Evolutionary conservation across 129 eudicot species (phyloP).

Genomic region (Chrysanthemum seticuspe): DNA sequence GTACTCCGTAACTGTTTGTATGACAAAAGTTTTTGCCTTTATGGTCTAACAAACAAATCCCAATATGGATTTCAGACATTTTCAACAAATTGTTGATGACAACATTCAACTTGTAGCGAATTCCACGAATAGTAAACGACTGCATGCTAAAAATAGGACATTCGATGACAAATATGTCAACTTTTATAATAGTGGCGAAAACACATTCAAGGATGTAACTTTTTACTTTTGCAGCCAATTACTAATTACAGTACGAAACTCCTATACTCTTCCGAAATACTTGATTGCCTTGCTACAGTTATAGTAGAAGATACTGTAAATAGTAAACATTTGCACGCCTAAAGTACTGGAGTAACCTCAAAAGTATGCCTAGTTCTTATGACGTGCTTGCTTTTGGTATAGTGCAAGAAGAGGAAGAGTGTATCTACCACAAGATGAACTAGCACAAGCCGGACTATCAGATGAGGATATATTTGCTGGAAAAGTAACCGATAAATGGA

Average conservation of each 20-base stretch:
- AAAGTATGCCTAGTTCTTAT: conserved; percentile 10
- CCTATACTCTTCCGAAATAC: neutral
- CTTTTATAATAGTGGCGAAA: neutral
- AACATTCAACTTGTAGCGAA: conserved; percentile 2
- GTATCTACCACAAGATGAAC: conserved; percentile 92
- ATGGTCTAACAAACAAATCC: conserved; percentile 1
- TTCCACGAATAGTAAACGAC: neutral
- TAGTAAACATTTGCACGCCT: no score
- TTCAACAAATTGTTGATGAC: conserved; percentile 13
- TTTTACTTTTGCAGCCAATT: neutral
- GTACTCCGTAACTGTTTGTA: neutral
- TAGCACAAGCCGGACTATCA: conserved; percentile 90
- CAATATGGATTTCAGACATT: neutral
- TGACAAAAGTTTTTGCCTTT: neutral
- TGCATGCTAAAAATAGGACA: neutral
- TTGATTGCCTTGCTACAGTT: neutral
- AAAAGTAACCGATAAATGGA: conserved; percentile 96
- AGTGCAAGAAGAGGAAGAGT: conserved; percentile 97
- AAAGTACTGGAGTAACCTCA: neutral
- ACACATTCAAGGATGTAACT: neutral
- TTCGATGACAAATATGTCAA: neutral
- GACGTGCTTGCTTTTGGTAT: conserved; percentile 26
- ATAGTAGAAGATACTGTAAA: neutral
- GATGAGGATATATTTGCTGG: conserved; percentile 96
- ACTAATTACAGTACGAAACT: neutral